Evolutionary conservation across 345 rosid species (phyloP), one percentile per base, ranked within the genome.

Genomic region (Nephelium lappaceum): DNA sequence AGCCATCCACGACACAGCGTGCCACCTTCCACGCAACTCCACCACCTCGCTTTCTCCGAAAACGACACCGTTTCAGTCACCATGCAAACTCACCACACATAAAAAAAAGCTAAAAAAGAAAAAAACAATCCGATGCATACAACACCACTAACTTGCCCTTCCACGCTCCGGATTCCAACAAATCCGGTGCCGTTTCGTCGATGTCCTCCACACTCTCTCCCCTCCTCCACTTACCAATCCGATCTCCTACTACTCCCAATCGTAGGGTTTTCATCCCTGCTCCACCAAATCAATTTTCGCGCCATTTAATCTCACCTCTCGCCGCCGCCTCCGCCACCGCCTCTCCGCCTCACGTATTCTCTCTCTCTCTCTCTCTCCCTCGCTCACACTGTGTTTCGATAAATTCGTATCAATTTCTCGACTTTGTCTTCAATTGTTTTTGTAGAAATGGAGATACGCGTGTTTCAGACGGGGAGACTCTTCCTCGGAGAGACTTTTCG

Each of bases 171-270:
- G 74, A 78, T 73, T 68, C 74, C 62, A 42, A 23, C n/a, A 61
- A 49, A 70, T 49, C 74, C 62, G 67, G 67, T 72, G 42, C 71
- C 4, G 27, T 60, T 39, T 80, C 74, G 49, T 60, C 70, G 77
- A 76, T 81, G 83, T 75, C 83, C 27, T 75, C 83, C 41, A 65
- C 64, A n/a, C 74, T 71, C n/a, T 71, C 42, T 60, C 47, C 64
- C n/a, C 80, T 8, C 65, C 19, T 67, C 39, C 12, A 23, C 71
- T 41, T 53, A 42, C 18, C 69, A 39, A 53, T 15, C 9, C 25
- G 21, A 21, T 15, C 64, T 9, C 11, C 11, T 51, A 7, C 61
- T 45, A 5, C 72, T 27, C 19, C 79, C 14, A 72, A 62, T 39
- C 10, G 36, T 25, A 15, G 49, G 24, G 45, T 16, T 42, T 41